A percentile compares a stretch with the other conserved stretches of the same genome.
phyloP scores from a whole-genome alignment of 2,329 filamentous ascomycete genomes.

The Diaporthe aspalathi region DNA sequence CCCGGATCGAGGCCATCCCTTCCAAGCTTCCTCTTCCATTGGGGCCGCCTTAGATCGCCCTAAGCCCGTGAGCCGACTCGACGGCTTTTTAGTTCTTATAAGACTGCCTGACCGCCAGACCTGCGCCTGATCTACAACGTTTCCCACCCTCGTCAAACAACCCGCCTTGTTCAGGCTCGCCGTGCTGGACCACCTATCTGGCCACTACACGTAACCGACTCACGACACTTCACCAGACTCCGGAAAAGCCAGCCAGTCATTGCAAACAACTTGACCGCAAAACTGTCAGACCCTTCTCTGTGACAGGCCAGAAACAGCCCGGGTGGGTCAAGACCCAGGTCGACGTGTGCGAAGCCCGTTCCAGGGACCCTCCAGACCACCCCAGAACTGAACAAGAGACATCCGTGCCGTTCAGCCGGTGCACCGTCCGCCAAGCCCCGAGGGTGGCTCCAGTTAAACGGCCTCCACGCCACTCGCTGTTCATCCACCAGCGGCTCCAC shows the following conservation, averaged over 20 bases:
- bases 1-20: conserved; percentile 13
- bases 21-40: conserved; percentile 25
- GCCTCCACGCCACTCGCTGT: conserved; percentile 24
- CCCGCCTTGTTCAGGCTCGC: conserved; percentile 15
- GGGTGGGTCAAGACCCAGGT: conserved; percentile 33
- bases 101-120: conserved; percentile 32
- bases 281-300: conserved; percentile 4
- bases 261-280: background rate
- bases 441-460: conserved; percentile 25
- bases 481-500: conserved; percentile 34
- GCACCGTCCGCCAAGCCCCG: conserved; percentile 29
- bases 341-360: conserved; percentile 35
- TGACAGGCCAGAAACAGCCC: conserved; percentile 33
- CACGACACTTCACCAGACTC: conserved; percentile 1
- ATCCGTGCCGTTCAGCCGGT: conserved; percentile 28
- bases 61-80: conserved; percentile 13
- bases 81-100: conserved; percentile 19
- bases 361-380: conserved; percentile 27
- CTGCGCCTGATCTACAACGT: conserved; percentile 7
- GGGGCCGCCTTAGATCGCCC: conserved; percentile 11
- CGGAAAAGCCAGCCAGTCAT: background rate
- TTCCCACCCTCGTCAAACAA: background rate
- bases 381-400: conserved; percentile 1
- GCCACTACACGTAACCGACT: conserved; percentile 2
- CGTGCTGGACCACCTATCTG: conserved; percentile 4